Evolutionary conservation across 257 asterid genomes (phyloP).

Genomic region (Gynochthodes officinalis): DNA sequence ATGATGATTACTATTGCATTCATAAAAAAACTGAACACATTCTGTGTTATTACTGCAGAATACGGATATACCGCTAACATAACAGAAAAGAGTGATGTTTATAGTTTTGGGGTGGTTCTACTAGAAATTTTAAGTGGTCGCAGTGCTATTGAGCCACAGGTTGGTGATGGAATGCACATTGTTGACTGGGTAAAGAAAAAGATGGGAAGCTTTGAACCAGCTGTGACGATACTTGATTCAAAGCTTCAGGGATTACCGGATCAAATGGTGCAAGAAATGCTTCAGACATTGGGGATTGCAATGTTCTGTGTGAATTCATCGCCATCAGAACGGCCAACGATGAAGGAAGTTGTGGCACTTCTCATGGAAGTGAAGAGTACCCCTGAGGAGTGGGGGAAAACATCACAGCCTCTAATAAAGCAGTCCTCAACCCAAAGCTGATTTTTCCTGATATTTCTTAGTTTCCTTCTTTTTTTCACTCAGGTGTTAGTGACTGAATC

Average conservation of each 20-base stretch:
- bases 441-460: slow-evolving; percentile 17
- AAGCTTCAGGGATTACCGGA: slow-evolving; percentile 83
- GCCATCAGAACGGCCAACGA: slow-evolving; percentile 82
- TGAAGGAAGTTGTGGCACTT: slow-evolving; percentile 97
- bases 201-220: slow-evolving; percentile 97
- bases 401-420: slow-evolving; percentile 85
- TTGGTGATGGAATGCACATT: slow-evolving; percentile 80
- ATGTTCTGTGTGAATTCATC: slow-evolving; percentile 91
- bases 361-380: slow-evolving; percentile 85
- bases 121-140: slow-evolving; percentile 84
- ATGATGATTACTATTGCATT: background rate
- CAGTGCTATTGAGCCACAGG: slow-evolving; percentile 73
- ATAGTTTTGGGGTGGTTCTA: slow-evolving; percentile 87
- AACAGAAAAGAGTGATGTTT: slow-evolving; percentile 94
- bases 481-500: slow-evolving; percentile 28
- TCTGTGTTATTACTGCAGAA: slow-evolving; percentile 42
- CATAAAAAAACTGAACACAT: background rate
- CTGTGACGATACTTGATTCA: slow-evolving; percentile 59
- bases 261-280: slow-evolving; percentile 94
- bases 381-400: slow-evolving; percentile 69
- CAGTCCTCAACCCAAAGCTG: slow-evolving; percentile 63
- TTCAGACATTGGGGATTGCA: slow-evolving; percentile 90
- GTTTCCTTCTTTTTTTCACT: background rate
- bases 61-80: slow-evolving; percentile 80
- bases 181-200: slow-evolving; percentile 97